A percentile compares a stretch with the other conserved stretches of the same genome.
phyloP scores from a whole-genome alignment of 495 filamentous ascomycete genomes.

The Aspergillus campestris region DNA sequence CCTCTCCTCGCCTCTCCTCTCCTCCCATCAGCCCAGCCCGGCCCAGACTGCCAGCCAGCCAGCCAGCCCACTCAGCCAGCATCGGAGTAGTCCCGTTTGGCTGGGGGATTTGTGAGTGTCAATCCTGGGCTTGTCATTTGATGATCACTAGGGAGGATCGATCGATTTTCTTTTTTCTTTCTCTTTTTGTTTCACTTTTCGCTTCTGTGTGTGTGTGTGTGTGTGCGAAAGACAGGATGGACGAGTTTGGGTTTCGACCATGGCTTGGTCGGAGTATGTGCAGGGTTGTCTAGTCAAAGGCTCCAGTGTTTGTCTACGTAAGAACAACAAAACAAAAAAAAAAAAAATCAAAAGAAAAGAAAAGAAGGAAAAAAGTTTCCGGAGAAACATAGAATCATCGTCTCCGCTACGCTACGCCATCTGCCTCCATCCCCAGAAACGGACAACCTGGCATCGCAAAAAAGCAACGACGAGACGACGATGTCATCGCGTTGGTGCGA shows the following conservation, averaged over 20 bases:
- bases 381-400: too few species aligned
- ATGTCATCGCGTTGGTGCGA: too few species aligned
- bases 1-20: too few species aligned
- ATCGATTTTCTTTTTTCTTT: background rate
- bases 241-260: background rate
- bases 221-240: too few species aligned
- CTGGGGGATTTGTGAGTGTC: background rate
- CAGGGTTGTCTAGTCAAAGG: background rate
- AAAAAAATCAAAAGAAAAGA: slow-evolving; percentile 5
- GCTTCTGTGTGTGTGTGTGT: too few species aligned
- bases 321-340: slow-evolving; percentile 3
- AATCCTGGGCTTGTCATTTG: background rate
- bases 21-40: too few species aligned
- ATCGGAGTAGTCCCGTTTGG: slow-evolving; percentile 3
- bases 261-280: slow-evolving; percentile 2
- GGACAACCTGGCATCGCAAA: too few species aligned
- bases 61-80: background rate
- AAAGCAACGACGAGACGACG: too few species aligned
- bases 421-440: too few species aligned
- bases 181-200: too few species aligned
- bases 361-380: background rate
- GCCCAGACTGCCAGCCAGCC: too few species aligned
- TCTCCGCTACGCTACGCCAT: too few species aligned
- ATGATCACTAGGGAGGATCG: background rate
- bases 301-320: background rate